These are phyloP conservation scores for Neurospora sp. DNA, from an alignment of 495 filamentous ascomycete genomes.

Conservation along the genomic window DNA sequence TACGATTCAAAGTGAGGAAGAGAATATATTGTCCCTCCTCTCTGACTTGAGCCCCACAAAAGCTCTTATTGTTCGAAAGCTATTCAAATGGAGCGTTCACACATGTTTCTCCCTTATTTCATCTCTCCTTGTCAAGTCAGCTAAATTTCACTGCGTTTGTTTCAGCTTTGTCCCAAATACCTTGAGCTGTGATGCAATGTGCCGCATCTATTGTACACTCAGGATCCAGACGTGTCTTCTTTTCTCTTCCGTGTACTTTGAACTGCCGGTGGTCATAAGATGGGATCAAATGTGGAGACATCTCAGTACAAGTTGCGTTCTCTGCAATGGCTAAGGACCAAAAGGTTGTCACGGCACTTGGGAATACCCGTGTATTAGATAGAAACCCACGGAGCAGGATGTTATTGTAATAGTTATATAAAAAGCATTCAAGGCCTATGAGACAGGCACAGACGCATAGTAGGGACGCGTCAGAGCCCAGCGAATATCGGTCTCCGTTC, in stretches of 20 bases:
- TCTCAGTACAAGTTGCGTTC: not conserved
- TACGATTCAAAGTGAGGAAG: not conserved
- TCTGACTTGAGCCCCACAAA: not conserved
- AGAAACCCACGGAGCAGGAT: not conserved
- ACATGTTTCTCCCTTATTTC: not conserved
- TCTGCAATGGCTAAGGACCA: not conserved
- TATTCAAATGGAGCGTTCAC: not conserved
- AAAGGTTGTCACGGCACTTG: not conserved
- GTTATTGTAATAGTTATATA: not conserved
- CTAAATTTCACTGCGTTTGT: not conserved
- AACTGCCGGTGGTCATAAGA: not conserved
- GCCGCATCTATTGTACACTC: not conserved
- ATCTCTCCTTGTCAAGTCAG: not conserved
- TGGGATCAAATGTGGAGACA: not conserved
- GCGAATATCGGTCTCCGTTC: not conserved
- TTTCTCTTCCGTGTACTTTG: not conserved
- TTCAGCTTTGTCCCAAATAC: not conserved
- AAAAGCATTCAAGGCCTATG: not conserved
- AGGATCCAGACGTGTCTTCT: not conserved
- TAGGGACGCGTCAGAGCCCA: not conserved
- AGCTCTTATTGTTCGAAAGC: not conserved
- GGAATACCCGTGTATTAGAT: not conserved
- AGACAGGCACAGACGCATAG: not conserved
- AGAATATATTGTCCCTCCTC: not conserved
- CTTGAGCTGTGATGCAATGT: not conserved